Conservation (phyloP, 2,329 filamentous ascomycete species). For the Mycocentrospora acerina region DNA sequence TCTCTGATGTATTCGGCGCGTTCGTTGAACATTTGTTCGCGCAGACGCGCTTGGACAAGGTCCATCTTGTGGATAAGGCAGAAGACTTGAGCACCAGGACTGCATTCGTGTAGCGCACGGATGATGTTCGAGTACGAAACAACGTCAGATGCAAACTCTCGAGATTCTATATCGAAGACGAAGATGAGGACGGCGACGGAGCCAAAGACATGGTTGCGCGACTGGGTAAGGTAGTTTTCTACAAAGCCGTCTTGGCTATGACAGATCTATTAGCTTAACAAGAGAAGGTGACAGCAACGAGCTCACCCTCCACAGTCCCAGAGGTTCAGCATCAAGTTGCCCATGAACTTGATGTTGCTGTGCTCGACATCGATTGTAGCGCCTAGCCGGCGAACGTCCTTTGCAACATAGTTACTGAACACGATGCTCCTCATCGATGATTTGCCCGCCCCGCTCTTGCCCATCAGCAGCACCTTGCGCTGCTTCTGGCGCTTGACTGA, state of each 20-base stretch:
- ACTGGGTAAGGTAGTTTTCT: conserved; percentile 95
- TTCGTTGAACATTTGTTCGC: conserved; percentile 81
- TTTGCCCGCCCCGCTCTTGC: conserved; percentile 95
- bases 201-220: conserved; percentile 93
- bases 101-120: conserved; percentile 83
- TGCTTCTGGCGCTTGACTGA: conserved; percentile 53
- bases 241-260: conserved; percentile 92
- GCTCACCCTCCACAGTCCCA: conserved; percentile 93
- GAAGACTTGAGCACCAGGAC: conserved; percentile 79
- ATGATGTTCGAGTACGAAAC: conserved; percentile 92
- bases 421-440: conserved; percentile 99
- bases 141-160: conserved; percentile 90
- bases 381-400: conserved; percentile 87
- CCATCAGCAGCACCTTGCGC: conserved; percentile 63
- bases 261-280: conserved; percentile 10
- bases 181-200: conserved; percentile 97
- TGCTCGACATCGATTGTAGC: conserved; percentile 98
- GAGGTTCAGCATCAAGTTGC: conserved; percentile 92
- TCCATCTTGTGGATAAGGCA: conserved; percentile 99
- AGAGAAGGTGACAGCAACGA: not conserved
- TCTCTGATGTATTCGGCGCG: conserved; percentile 74
- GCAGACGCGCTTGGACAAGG: conserved; percentile 77
- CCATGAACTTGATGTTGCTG: conserved; percentile 97
- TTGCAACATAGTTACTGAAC: conserved; percentile 97
- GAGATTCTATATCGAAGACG: conserved; percentile 97